A percentile compares a stretch with the other conserved stretches of the same genome.
Evolutionary conservation across 202 grass and related monocot genomes (phyloP).

Genomic region (Schoenoplectus triqueter): DNA sequence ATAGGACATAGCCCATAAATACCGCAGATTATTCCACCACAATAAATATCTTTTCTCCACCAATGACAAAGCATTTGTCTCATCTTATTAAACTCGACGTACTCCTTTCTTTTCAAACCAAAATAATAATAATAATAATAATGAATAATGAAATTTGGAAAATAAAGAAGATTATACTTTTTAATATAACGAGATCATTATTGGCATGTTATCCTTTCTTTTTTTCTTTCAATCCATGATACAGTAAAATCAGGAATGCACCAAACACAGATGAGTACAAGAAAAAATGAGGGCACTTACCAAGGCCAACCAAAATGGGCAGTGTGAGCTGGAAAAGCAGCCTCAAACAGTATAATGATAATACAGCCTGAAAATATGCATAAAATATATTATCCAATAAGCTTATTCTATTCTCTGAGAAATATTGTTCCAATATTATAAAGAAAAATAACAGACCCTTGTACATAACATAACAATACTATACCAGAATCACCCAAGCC

Average conservation of each 20-base stretch:
- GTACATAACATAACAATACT: conserved; percentile 10
- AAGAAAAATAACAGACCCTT: conserved; percentile 19
- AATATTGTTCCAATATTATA: not conserved
- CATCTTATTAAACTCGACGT: too few relatives aligned
- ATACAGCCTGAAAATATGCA: conserved; percentile 52
- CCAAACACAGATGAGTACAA: not conserved
- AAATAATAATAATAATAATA: too few relatives aligned
- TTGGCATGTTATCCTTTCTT: too few relatives aligned
- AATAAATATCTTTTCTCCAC: too few relatives aligned
- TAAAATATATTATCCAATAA: conserved; percentile 49
- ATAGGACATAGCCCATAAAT: too few relatives aligned
- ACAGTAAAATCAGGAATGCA: conserved; percentile 21
- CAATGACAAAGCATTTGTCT: too few relatives aligned
- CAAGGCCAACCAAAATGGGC: conserved; percentile 57
- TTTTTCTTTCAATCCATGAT: not conserved
- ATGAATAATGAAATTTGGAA: too few relatives aligned
- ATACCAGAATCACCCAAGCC: conserved; percentile 3
- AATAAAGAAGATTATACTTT: too few relatives aligned
- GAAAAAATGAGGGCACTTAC: conserved; percentile 47
- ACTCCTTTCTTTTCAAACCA: too few relatives aligned
- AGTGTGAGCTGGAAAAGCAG: conserved; percentile 66
- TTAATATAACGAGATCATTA: too few relatives aligned
- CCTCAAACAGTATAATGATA: conserved; percentile 64
- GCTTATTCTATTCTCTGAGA: not conserved
- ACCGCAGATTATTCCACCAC: too few relatives aligned